A percentile compares a stretch with the other conserved stretches of the same genome.
These are phyloP conservation scores for Gastrolobium villosum DNA, from an alignment of 306 rosid genomes.

Conservation along the genomic window DNA sequence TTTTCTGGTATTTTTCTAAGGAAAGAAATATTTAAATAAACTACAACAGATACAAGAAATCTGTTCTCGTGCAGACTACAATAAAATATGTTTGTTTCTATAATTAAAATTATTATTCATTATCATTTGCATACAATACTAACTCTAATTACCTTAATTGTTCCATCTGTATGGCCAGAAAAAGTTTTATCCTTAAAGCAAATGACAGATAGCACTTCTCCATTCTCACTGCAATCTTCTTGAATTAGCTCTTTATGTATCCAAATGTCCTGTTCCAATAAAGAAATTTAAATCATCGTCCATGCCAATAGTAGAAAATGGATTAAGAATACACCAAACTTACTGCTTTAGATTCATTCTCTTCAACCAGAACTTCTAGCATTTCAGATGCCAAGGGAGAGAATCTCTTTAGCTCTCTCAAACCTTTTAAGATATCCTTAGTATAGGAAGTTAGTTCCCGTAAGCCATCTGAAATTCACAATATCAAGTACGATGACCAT, in stretches of 20 bases:
- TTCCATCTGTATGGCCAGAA: conserved; percentile 97
- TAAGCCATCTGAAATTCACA: conserved; percentile 78
- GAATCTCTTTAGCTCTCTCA: conserved; percentile 83
- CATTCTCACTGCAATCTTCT: conserved; percentile 85
- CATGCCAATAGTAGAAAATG: conserved; percentile 27
- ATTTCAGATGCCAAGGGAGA: conserved; percentile 81
- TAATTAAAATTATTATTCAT: conserved; percentile 13
- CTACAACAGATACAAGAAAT: conserved; percentile 11
- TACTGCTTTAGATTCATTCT: conserved; percentile 74
- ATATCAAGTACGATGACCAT: conserved; percentile 39
- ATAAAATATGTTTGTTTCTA: conserved; percentile 10
- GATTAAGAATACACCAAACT: conserved; percentile 53
- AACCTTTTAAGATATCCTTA: conserved; percentile 74
- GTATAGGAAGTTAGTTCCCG: conserved; percentile 60
- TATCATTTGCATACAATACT: neutral
- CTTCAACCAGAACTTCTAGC: conserved; percentile 69
- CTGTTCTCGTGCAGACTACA: neutral
- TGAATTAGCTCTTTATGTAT: conserved; percentile 78
- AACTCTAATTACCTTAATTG: conserved; percentile 73
- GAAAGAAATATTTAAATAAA: conserved; percentile 20
- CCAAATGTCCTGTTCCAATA: conserved; percentile 78
- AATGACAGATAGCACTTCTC: conserved; percentile 79
- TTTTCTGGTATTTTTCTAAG: conserved; percentile 17
- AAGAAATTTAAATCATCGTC: conserved; percentile 27
- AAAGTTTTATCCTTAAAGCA: conserved; percentile 69